phyloP scores from a whole-genome alignment of 2,329 filamentous ascomycete genomes.

The Hypoxylon sp. region DNA sequence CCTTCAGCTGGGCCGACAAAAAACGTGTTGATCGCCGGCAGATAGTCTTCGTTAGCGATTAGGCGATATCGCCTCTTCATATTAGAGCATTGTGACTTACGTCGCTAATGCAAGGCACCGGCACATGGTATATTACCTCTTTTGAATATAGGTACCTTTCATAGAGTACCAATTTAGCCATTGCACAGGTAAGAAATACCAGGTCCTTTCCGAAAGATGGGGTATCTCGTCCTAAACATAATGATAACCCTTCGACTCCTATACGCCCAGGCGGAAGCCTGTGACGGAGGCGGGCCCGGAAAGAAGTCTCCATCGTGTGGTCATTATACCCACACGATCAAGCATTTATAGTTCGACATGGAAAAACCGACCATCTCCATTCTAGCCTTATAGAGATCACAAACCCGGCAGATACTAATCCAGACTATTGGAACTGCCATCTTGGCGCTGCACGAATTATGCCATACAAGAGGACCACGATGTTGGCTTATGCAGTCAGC shows the following conservation, averaged over 20 bases:
- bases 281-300: background rate
- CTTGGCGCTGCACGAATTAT: conserved; percentile 22
- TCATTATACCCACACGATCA: background rate
- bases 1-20: background rate
- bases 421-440: conserved; percentile 23
- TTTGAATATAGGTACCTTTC: background rate
- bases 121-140: background rate
- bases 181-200: background rate
- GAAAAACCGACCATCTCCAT: background rate
- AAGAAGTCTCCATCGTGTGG: conserved; percentile 8
- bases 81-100: background rate
- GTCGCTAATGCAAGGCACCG: conserved; percentile 4
- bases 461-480: conserved; percentile 4
- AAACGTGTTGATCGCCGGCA: background rate
- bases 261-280: background rate
- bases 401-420: conserved; percentile 13
- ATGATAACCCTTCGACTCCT: background rate
- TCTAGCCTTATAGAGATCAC: background rate
- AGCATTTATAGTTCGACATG: background rate
- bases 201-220: background rate
- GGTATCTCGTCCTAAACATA: background rate
- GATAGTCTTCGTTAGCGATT: background rate
- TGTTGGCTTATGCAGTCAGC: conserved; percentile 11
- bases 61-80: conserved; percentile 1
- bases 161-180: background rate